A percentile compares a stretch with the other conserved stretches of the same genome.
Evolutionary conservation across 192 early-diverging fungal genomes (phyloP).

Genomic region (Mycoemilia scoparia): DNA sequence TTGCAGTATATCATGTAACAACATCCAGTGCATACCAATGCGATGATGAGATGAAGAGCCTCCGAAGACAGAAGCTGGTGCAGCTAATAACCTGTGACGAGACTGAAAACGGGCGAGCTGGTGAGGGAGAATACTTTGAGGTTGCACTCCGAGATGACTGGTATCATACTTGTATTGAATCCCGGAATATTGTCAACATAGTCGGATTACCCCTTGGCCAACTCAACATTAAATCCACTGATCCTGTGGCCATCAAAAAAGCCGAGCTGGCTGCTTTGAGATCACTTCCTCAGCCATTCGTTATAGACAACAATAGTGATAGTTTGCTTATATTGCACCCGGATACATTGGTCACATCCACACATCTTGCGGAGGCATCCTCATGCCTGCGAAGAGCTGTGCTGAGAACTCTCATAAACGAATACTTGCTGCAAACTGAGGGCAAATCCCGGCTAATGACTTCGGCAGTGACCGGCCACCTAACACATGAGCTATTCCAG

Average conservation of each 20-base stretch:
- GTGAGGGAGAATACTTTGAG: conserved; percentile 8
- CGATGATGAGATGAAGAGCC: neutral
- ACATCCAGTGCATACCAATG: neutral
- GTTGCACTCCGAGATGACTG: conserved; percentile 50
- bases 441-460: conserved; percentile 27
- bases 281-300: too few relatives aligned
- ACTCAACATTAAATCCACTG: conserved; percentile 18
- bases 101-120: conserved; percentile 9
- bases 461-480: conserved; percentile 51
- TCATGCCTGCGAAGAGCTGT: conserved; percentile 60
- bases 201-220: too few relatives aligned
- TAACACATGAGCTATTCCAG: conserved; percentile 77
- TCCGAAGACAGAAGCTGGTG: neutral
- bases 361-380: conserved; percentile 55
- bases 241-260: conserved; percentile 5
- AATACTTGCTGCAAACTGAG: conserved; percentile 30
- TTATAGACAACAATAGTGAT: conserved; percentile 36
- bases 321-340: conserved; percentile 59
- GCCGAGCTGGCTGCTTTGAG: neutral
- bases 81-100: neutral
- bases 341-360: conserved; percentile 59
- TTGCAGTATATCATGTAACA: neutral
- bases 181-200: conserved; percentile 44
- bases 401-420: too few relatives aligned
- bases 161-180: conserved; percentile 31